These are phyloP conservation scores for Melanogaster broomeanus DNA, from an alignment of 768 basidiomycete genomes.

Conservation along the genomic window DNA sequence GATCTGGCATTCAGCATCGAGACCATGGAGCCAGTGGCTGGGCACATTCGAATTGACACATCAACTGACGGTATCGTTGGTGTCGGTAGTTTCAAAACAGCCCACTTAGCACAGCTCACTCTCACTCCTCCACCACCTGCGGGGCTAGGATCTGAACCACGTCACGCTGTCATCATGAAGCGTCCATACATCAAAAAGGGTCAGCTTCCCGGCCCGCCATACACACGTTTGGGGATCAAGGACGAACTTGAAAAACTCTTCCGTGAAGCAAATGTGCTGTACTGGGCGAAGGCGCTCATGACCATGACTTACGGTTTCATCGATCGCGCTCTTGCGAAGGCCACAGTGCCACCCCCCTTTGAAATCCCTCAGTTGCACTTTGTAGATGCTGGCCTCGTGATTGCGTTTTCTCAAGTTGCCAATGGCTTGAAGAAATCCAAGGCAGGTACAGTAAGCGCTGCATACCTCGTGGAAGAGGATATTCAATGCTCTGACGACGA, in stretches of 20 bases:
- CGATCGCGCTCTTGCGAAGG: background rate
- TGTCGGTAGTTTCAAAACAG: slow-evolving; percentile 2
- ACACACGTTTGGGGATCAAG: background rate
- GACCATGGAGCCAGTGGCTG: no score
- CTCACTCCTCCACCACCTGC: background rate
- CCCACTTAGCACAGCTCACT: background rate
- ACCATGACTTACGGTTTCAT: slow-evolving; percentile 7
- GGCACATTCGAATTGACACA: no score
- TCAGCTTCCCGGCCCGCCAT: no score
- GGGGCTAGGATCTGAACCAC: background rate
- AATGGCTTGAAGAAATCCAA: background rate
- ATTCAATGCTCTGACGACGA: background rate
- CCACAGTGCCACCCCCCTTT: background rate
- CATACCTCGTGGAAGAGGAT: slow-evolving; percentile 7
- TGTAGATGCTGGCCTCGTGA: slow-evolving; percentile 6
- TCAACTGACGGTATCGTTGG: background rate
- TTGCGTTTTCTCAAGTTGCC: background rate
- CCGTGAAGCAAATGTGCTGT: slow-evolving; percentile 8
- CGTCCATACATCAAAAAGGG: background rate
- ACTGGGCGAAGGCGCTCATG: slow-evolving; percentile 10
- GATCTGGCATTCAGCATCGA: no score
- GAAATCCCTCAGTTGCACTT: slow-evolving; percentile 8
- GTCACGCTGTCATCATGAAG: background rate
- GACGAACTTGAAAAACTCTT: background rate
- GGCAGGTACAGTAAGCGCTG: background rate